Percentiles rank a stretch among this genome's conserved stretches.
phyloP scores from a whole-genome alignment of 139 green algal genomes.

The Closterium sp. region DNA sequence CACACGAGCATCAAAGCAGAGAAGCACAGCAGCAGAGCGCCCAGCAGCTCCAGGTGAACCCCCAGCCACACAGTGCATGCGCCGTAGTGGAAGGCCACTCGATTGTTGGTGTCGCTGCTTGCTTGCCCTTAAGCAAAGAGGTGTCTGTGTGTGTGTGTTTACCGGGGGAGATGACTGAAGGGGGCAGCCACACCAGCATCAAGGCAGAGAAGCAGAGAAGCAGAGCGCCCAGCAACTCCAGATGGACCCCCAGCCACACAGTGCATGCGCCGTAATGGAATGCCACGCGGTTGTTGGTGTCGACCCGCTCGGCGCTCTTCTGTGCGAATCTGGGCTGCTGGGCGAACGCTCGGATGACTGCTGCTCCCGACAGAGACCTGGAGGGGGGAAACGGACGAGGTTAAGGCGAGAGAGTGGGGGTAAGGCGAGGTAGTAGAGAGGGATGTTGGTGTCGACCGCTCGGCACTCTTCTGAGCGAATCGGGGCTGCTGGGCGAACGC shows the following conservation, averaged over 20 bases:
- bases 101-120: neutral
- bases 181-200: constrained; percentile 33
- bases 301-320: constrained; percentile 14
- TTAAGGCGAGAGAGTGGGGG: neutral
- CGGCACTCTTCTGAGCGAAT: constrained; percentile 9
- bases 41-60: neutral
- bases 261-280: constrained; percentile 71
- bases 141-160: neutral
- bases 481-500: constrained; percentile 34
- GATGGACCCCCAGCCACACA: constrained; percentile 77
- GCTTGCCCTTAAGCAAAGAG: too few species aligned
- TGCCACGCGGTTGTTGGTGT: constrained; percentile 67
- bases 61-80: neutral
- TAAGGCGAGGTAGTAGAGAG: too few species aligned
- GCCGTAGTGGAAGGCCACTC: neutral
- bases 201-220: constrained; percentile 42
- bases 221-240: constrained; percentile 64
- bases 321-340: neutral
- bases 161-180: constrained; percentile 14
- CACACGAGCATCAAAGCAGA: neutral
- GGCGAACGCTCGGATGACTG: neutral
- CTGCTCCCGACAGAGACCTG: neutral
- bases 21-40: neutral
- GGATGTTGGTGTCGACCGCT: constrained; percentile 54
- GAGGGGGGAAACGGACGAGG: neutral